phyloP scores from a whole-genome alignment of 352 stramenopile genomes.

The Globisporangium okanoganense region DNA sequence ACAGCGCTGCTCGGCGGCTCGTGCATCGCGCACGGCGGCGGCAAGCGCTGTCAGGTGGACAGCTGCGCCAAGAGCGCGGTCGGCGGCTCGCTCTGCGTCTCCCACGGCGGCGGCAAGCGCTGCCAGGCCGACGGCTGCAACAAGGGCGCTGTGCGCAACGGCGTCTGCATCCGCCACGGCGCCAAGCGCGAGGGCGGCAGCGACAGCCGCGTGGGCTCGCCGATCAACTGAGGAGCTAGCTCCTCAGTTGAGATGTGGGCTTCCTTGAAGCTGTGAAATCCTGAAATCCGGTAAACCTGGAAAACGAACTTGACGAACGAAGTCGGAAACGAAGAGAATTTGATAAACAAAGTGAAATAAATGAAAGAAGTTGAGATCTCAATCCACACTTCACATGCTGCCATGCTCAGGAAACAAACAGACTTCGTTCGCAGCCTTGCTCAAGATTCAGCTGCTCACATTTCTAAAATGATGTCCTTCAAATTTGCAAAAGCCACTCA shows the following conservation, averaged over 20 bases:
- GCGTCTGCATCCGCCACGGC: constrained; percentile 84
- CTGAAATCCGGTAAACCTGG: not conserved
- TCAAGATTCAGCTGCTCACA: not conserved
- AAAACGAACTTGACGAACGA: not conserved
- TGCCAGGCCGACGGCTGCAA: constrained; percentile 76
- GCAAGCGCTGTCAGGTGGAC: constrained; percentile 73
- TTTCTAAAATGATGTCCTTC: not conserved
- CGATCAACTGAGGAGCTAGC: constrained; percentile 9
- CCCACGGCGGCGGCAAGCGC: constrained; percentile 66
- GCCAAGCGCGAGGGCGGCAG: constrained; percentile 52
- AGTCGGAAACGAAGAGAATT: not conserved
- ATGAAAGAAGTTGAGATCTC: not conserved
- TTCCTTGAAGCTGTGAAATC: constrained; percentile 1
- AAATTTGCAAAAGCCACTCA: not conserved
- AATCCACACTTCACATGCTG: no score
- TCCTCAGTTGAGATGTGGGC: no score
- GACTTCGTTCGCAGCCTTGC: no score
- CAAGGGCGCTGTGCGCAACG: constrained; percentile 79
- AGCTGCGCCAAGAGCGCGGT: constrained; percentile 66
- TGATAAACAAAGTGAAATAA: not conserved
- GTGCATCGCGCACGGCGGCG: constrained; percentile 79
- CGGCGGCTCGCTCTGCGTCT: constrained; percentile 61
- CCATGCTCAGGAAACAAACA: no score
- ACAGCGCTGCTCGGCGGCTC: constrained; percentile 69
- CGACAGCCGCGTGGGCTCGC: constrained; percentile 14